phyloP scores from a whole-genome alignment of 345 rosid genomes.

The Fremontodendron californicum region DNA sequence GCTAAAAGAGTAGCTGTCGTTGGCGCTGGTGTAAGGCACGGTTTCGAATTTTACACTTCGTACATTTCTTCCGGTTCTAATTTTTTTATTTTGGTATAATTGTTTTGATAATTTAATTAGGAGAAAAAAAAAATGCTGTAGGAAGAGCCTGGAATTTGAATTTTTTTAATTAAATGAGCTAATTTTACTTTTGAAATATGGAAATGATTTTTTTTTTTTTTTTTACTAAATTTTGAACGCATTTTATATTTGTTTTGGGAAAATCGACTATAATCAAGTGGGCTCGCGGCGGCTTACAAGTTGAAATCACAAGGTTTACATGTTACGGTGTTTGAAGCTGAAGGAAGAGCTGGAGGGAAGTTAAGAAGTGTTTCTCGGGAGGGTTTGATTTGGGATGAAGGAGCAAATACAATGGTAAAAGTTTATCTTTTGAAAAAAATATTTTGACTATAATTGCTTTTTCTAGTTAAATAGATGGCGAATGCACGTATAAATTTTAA shows the following conservation, averaged over 20 bases:
- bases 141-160: not conserved
- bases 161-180: not conserved
- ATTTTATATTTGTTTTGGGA: not conserved
- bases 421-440: not conserved
- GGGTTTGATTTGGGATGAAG: slow-evolving; percentile 87
- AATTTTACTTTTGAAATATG: not conserved
- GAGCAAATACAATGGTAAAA: slow-evolving; percentile 89
- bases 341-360: slow-evolving; percentile 83
- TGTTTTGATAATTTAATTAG: not conserved
- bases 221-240: not conserved
- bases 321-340: slow-evolving; percentile 83
- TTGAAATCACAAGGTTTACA: slow-evolving; percentile 71
- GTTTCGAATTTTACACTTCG: not conserved
- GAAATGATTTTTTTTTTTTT: not conserved
- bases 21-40: slow-evolving; percentile 14
- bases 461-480: not conserved
- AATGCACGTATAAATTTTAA: not conserved
- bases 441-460: not conserved
- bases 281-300: slow-evolving; percentile 91
- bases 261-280: slow-evolving; percentile 36
- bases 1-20: slow-evolving; percentile 17
- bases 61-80: not conserved
- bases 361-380: slow-evolving; percentile 55
- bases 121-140: not conserved
- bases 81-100: not conserved